Evolutionary conservation across 2,329 filamentous ascomycete species (phyloP).

Genomic region (Chalaropsis ovoidea): DNA sequence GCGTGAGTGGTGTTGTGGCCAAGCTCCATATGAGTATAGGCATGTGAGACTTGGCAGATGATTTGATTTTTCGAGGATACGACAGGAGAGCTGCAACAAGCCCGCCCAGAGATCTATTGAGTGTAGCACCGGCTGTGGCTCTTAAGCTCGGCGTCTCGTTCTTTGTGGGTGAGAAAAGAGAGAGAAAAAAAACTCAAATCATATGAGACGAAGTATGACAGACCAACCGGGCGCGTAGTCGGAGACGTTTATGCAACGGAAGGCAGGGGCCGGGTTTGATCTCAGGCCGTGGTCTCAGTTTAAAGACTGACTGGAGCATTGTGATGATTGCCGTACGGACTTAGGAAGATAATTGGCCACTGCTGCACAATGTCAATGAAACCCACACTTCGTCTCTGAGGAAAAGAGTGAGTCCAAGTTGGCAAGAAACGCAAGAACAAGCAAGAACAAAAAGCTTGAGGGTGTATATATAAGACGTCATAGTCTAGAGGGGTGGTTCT

Average conservation of each 20-base stretch:
- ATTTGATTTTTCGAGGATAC: background rate
- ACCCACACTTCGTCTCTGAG: background rate
- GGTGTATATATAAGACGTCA: background rate
- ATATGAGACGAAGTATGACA: background rate
- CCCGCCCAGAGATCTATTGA: background rate
- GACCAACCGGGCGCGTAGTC: background rate
- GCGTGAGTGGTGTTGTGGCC: background rate
- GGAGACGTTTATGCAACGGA: constrained; percentile 2
- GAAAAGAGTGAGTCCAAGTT: background rate
- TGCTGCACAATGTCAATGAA: background rate
- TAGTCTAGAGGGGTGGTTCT: background rate
- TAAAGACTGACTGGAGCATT: background rate
- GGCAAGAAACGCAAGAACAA: background rate
- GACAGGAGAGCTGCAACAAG: background rate
- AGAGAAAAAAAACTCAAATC: background rate
- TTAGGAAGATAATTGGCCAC: background rate
- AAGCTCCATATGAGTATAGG: background rate
- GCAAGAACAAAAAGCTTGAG: background rate
- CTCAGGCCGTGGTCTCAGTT: background rate
- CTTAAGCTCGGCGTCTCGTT: background rate
- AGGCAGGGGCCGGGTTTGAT: constrained; percentile 3
- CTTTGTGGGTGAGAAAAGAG: background rate
- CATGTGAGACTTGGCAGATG: background rate
- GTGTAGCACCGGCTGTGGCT: background rate
- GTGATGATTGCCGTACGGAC: background rate